phyloP scores from a whole-genome alignment of 2,329 filamentous ascomycete genomes.

The Aspergillus chevalieri region DNA sequence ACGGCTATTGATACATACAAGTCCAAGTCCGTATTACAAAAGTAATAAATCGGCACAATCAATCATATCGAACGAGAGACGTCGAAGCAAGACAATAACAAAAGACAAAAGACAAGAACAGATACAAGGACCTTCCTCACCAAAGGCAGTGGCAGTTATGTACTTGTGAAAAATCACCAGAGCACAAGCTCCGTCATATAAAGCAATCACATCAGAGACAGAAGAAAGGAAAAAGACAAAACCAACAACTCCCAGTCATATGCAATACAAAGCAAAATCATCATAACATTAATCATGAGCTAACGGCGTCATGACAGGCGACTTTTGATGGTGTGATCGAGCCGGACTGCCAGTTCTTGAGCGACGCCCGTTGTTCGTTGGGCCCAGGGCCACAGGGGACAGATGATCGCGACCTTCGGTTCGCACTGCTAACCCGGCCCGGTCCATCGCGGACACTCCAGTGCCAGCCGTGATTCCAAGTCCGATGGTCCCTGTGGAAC shows the following conservation, averaged over 20 bases:
- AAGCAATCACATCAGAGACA: not conserved
- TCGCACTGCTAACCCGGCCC: constrained; percentile 69
- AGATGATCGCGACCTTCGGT: constrained; percentile 83
- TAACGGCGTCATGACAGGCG: constrained; percentile 30
- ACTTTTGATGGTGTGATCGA: constrained; percentile 29
- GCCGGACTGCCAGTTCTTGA: constrained; percentile 47
- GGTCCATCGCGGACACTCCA: constrained; percentile 44
- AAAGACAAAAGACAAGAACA: too few species aligned
- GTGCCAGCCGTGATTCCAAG: constrained; percentile 28
- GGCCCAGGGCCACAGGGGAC: constrained; percentile 47
- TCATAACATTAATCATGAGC: constrained; percentile 26
- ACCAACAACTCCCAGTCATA: constrained; percentile 19
- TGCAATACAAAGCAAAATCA: constrained; percentile 16
- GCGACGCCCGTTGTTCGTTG: constrained; percentile 42
- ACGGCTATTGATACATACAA: too few species aligned
- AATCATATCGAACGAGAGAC: not conserved
- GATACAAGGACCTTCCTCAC: too few species aligned
- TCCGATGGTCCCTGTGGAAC: constrained; percentile 34
- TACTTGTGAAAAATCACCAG: not conserved
- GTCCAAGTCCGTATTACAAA: too few species aligned
- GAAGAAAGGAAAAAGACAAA: not conserved
- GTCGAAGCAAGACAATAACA: not conserved
- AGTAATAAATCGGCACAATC: not conserved
- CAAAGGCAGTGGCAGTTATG: not conserved
- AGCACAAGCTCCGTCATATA: not conserved